phyloP scores from a whole-genome alignment of 2,329 filamentous ascomycete species.

The Cytospora schulzeri region DNA sequence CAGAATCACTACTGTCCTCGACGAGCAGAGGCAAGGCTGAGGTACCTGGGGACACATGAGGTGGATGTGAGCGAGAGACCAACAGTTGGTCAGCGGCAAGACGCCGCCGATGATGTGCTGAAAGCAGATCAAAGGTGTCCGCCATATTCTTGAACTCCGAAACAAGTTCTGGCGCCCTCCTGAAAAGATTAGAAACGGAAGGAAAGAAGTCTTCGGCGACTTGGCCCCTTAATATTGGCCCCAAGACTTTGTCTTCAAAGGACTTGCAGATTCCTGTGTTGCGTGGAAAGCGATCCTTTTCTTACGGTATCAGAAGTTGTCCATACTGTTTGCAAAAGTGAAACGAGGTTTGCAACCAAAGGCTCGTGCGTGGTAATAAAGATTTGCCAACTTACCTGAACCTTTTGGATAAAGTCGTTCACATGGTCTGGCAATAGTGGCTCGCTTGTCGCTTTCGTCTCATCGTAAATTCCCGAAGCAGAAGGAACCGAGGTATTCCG shows the following conservation, averaged over 20 bases:
- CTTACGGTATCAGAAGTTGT: neutral
- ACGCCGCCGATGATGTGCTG: neutral
- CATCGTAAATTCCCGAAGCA: neutral
- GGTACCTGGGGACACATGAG: neutral
- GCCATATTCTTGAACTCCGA: neutral
- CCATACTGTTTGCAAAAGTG: neutral
- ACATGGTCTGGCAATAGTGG: neutral
- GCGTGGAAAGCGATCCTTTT: neutral
- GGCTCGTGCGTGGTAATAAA: neutral
- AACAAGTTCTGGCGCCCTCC: neutral
- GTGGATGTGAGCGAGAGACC: neutral
- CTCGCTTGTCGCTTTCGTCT: neutral
- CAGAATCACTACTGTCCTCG: neutral
- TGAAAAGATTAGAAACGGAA: neutral
- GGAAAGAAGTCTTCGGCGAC: neutral
- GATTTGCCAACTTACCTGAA: neutral
- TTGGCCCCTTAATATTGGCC: neutral
- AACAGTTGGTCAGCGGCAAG: neutral
- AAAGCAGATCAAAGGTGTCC: neutral
- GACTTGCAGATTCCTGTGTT: rapidly evolving
- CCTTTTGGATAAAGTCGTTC: neutral
- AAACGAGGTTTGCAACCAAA: neutral
- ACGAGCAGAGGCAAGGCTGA: neutral
- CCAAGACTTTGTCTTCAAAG: neutral
- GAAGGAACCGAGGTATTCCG: neutral